phyloP scores from a whole-genome alignment of 73 alveolate species.

The Symbiodinium pilosum region DNA sequence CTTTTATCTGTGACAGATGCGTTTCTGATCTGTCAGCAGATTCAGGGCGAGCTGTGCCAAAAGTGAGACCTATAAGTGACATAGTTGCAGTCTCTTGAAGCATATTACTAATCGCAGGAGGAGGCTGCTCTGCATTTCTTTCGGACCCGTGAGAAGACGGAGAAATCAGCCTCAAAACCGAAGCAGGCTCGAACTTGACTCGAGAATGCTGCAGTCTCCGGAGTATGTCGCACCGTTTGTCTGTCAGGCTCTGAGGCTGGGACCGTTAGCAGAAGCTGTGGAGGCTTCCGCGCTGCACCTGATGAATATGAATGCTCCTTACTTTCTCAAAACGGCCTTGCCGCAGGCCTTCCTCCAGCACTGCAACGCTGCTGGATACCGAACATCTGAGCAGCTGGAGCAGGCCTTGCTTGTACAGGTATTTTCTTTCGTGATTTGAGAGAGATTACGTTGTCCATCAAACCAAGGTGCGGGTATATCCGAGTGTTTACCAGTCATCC shows the following conservation, averaged over 20 bases:
- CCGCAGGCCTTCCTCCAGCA: constrained; percentile 92
- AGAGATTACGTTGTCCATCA: no score
- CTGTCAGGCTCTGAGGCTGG: constrained; percentile 59
- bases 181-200: neutral
- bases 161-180: neutral
- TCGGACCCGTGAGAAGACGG: constrained; percentile 13
- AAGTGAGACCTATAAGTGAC: no score
- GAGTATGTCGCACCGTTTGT: neutral
- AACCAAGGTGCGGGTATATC: neutral
- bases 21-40: no score
- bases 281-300: constrained; percentile 10
- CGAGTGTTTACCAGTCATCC: neutral
- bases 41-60: no score
- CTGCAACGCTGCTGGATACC: constrained; percentile 87
- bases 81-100: no score
- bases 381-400: constrained; percentile 70
- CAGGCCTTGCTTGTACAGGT: no score
- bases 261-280: constrained; percentile 91
- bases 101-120: no score
- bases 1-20: no score
- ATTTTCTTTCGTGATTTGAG: no score
- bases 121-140: neutral
- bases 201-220: neutral
- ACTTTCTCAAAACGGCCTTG: no score
- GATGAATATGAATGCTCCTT: neutral